Percentiles rank a stretch among this genome's conserved stretches.
Evolutionary conservation across 441 rosid species (phyloP).

Genomic region (Rhodomyrtus psidioides): DNA sequence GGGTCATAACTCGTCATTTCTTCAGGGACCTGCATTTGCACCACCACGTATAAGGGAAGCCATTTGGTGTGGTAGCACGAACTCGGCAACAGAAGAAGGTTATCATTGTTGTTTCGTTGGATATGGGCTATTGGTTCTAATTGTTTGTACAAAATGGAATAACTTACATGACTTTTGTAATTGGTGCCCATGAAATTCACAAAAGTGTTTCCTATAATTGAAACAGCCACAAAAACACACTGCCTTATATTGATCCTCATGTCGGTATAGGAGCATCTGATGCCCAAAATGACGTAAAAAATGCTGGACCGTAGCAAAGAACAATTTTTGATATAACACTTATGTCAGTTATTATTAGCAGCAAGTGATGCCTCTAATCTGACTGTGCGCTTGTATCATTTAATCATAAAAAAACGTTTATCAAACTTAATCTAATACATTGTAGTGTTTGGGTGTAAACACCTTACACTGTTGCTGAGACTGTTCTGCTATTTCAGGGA

Average conservation of each 20-base stretch:
- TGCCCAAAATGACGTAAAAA: neutral
- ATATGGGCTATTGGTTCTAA: neutral
- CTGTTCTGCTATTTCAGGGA: constrained; percentile 37
- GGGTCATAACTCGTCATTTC: constrained; percentile 96
- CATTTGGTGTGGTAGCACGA: constrained; percentile 98
- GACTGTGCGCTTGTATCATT: neutral
- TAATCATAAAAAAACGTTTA: neutral
- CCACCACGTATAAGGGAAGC: constrained; percentile 98
- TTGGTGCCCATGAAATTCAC: neutral
- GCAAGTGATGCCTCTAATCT: neutral
- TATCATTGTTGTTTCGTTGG: neutral
- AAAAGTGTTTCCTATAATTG: neutral
- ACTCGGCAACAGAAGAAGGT: constrained; percentile 94
- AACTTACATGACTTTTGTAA: neutral
- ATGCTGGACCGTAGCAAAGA: neutral
- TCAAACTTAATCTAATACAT: neutral
- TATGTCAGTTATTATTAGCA: neutral
- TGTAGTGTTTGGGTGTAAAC: neutral
- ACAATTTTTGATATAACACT: neutral
- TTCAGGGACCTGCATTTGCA: constrained; percentile 98
- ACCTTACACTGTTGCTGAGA: neutral
- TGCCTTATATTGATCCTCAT: neutral
- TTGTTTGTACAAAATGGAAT: neutral
- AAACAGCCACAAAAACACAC: neutral
- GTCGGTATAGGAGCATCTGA: neutral